These are phyloP conservation scores for Umbilicaria muhlenbergii DNA, from an alignment of 495 filamentous ascomycete genomes.

Conservation along the genomic window DNA sequence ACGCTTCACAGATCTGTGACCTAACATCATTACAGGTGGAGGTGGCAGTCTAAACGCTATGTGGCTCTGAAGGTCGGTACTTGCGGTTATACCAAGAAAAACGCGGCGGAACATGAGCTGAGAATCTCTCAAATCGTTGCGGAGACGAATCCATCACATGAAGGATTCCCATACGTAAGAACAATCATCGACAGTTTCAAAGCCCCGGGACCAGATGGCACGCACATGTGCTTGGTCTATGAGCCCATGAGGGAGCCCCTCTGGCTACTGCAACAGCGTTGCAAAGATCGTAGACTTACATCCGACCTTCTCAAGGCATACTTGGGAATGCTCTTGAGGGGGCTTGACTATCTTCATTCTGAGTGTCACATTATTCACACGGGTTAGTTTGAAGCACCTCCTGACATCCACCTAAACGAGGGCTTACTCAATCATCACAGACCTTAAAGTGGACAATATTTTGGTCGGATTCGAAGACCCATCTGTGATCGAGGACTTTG, in stretches of 20 bases:
- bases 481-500: slow-evolving; percentile 25
- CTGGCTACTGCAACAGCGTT: slow-evolving; percentile 21
- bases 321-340: slow-evolving; percentile 23
- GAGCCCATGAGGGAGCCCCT: slow-evolving; percentile 27
- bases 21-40: slow-evolving; percentile 11
- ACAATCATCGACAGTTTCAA: slow-evolving; percentile 21
- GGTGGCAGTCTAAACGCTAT: slow-evolving; percentile 14
- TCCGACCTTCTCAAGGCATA: slow-evolving; percentile 17
- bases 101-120: slow-evolving; percentile 16
- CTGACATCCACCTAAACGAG: slow-evolving; percentile 4
- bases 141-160: background rate
- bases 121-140: slow-evolving; percentile 13
- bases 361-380: slow-evolving; percentile 34
- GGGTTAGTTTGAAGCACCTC: slow-evolving; percentile 9
- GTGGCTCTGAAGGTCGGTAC: slow-evolving; percentile 17
- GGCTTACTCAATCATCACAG: slow-evolving; percentile 15
- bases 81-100: slow-evolving; percentile 9
- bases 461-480: slow-evolving; percentile 29
- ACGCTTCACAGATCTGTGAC: slow-evolving; percentile 2
- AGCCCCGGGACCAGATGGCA: slow-evolving; percentile 19
- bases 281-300: slow-evolving; percentile 17
- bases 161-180: slow-evolving; percentile 7
- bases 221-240: slow-evolving; percentile 27
- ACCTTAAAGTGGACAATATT: slow-evolving; percentile 33
- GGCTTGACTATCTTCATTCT: slow-evolving; percentile 30